These are phyloP conservation scores for Penicillium sp. DNA, from an alignment of 2,329 filamentous ascomycete species.

Conservation along the genomic window DNA sequence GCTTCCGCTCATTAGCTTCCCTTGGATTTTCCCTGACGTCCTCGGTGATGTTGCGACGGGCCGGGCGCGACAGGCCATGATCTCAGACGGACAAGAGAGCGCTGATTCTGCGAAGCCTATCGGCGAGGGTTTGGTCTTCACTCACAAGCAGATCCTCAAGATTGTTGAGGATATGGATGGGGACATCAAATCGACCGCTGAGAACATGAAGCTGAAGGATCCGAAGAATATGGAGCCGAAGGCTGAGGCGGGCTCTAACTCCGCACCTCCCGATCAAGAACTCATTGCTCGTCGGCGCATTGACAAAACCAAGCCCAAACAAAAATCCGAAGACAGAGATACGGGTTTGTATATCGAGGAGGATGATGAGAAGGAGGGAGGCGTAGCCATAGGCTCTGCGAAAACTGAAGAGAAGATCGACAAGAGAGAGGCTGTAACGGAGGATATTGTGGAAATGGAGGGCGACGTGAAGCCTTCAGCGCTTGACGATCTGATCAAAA, in stretches of 20 bases:
- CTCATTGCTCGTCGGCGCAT: background rate
- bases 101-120: background rate
- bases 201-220: background rate
- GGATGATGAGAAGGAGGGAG: background rate
- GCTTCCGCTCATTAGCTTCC: conserved; percentile 83
- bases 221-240: background rate
- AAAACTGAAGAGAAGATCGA: background rate
- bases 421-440: background rate
- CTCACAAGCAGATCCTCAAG: background rate
- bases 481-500: conserved; percentile 20
- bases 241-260: background rate
- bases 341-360: background rate
- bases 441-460: conserved; percentile 21
- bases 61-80: conserved; percentile 17
- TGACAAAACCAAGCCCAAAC: background rate
- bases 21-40: conserved; percentile 75
- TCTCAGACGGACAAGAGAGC: background rate
- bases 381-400: background rate
- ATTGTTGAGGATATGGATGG: background rate
- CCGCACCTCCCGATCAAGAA: background rate
- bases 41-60: conserved; percentile 59
- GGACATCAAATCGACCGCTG: too few relatives aligned
- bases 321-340: background rate
- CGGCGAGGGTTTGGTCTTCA: background rate
- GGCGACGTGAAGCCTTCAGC: conserved; percentile 19